Evolutionary conservation across 2,329 filamentous ascomycete genomes (phyloP), one percentile per base, ranked within the genome.

Genomic region (Moelleriella libera): DNA sequence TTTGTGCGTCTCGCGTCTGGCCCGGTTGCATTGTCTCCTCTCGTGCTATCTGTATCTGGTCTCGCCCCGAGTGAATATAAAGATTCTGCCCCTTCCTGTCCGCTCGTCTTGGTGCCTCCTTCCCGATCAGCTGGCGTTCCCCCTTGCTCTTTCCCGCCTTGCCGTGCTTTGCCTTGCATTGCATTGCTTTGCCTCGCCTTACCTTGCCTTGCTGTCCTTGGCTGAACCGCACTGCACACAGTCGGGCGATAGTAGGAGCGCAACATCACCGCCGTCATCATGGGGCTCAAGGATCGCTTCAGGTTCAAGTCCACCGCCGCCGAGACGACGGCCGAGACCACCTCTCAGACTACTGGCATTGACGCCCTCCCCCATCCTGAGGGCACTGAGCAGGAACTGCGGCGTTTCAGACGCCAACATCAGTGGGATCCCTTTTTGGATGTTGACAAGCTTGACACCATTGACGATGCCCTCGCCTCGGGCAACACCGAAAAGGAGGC

Each of bases 381-480:
- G 29, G 46, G 48, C 41, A 48, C 49, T 21, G 58, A 62, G 41
- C 50, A 48, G 30, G 58, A 63, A 49, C 55, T 69, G 45, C 63
- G 64, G 45, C 56, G 68, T 43, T 69, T 76, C 52, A 67, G 70
- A 54, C 63, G 68, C 46, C 67, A 72, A 50, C 75, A 78, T 54
- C 66, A 69, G 45, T 76, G 72, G 66, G 76, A 80, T 55, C 75
- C 74, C 43, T 78, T 78, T 50, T 56, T 80, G 48, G 71, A 72
- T 2, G 59, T 72, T 40, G 71, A 75, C 45, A 67, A 74, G 30
- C 64, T 71, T 43, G 68, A 76, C n/a, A 68, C 66, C 49, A 66
- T 78, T 42, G 70, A 77, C 41, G 63, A 68, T 32, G 69, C 67
- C 7, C 58, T 74, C 29, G 54, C 63, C 5, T 65, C 64, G 0